Evolutionary conservation across 208 protist genomes (phyloP), one percentile per base, ranked within the genome.

Genomic region (Leishmania major): DNA sequence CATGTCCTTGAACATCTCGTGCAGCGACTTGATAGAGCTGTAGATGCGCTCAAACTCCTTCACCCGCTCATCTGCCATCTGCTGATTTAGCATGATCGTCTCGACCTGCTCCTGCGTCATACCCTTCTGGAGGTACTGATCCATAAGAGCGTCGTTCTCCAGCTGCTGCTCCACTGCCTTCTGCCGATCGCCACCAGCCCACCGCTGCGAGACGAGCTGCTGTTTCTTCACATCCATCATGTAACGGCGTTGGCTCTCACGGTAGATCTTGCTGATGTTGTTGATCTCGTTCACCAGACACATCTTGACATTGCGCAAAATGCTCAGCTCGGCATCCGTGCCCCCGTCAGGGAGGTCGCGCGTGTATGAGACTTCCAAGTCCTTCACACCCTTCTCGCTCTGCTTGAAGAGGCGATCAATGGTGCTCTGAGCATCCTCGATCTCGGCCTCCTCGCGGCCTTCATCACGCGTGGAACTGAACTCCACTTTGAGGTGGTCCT

Each of bases 1-100:
- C 87, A 99, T 88, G 77, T 99, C 96, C 76, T 97, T 96, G 85
- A 98, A 99, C 95, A 98, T 98, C 60, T 98, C 95, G 75, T 98
- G 96, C 57, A 99, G 88, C 0, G 97, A 97, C 74, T 97, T 98
- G 84, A 99, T 98, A 59, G 95, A 98, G 69, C 85, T 92, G 81
- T 97, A 96, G 77, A 99, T 98, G 45, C 93, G 88, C 77, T 98
- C 91, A 77, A 99, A 97, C 79, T 98, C 96, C 74, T 96, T 97
- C 37, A 98, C 94, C 0, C 97, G 93, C 74, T 99, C 95, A 81
- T 95, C 89, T 1, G 96, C 95, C 90, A 97, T 94, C 59, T 97
- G 91, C 81, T 97, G 91, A 74, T 97, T 98, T 47, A 98, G 86
- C 81, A 96, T 91, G 82, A 99, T 96, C 7, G 92, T 96, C 75